These are phyloP conservation scores for Starmera pachycereana DNA, from an alignment of 805 yeast species.

Conservation along the genomic window DNA sequence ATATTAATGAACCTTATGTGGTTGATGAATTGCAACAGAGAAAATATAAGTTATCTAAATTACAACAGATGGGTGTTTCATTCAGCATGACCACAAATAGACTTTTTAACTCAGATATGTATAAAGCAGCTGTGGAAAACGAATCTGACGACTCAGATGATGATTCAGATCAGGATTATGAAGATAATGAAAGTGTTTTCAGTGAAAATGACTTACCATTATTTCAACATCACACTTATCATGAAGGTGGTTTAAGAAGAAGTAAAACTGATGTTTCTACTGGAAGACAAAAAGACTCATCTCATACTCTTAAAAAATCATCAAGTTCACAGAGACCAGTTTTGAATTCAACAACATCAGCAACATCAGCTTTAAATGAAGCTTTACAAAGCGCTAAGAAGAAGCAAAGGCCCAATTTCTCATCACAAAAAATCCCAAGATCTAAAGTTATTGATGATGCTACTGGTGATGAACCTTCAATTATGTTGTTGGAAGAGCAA, in stretches of 20 bases:
- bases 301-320: background rate
- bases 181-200: constrained; percentile 18
- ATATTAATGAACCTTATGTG: constrained; percentile 21
- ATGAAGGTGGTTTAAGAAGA: background rate
- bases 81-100: constrained; percentile 63
- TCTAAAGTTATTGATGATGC: constrained; percentile 61
- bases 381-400: constrained; percentile 10
- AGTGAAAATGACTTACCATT: constrained; percentile 10
- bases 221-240: constrained; percentile 2
- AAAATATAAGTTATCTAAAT: constrained; percentile 39
- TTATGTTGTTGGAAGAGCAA: constrained; percentile 44
- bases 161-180: constrained; percentile 17
- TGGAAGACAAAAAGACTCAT: background rate
- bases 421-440: constrained; percentile 63
- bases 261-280: constrained; percentile 1
- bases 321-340: background rate
- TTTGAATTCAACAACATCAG: background rate
- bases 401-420: constrained; percentile 45
- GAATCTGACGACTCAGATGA: constrained; percentile 19
- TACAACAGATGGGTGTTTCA: constrained; percentile 72
- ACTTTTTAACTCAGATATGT: constrained; percentile 25
- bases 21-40: constrained; percentile 16
- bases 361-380: background rate
- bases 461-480: constrained; percentile 56
- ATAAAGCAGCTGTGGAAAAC: constrained; percentile 15